These are phyloP conservation scores for Trichoderma atrobrunneum DNA, from an alignment of 2,329 filamentous ascomycete genomes.

Conservation along the genomic window DNA sequence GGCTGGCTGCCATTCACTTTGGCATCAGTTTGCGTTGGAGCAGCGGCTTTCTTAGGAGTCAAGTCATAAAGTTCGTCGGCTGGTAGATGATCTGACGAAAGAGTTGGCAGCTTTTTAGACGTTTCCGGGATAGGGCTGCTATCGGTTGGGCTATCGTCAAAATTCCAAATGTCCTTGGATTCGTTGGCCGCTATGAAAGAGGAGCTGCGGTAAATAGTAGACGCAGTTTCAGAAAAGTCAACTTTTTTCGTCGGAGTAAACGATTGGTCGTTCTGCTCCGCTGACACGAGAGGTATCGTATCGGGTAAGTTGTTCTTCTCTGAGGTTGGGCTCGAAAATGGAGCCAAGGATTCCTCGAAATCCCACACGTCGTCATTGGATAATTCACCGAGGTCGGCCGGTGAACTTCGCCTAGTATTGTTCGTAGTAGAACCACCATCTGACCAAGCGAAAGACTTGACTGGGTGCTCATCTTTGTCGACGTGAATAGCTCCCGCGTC, in stretches of 20 bases:
- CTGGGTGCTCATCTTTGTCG: neutral
- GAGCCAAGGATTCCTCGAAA: constrained; percentile 25
- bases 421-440: constrained; percentile 28
- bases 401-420: constrained; percentile 33
- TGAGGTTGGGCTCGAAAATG: constrained; percentile 31
- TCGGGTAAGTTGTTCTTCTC: constrained; percentile 30
- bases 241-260: constrained; percentile 2
- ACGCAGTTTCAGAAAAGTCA: constrained; percentile 39
- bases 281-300: constrained; percentile 21
- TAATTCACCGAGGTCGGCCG: constrained; percentile 21
- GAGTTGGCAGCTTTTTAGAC: neutral
- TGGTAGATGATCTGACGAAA: constrained; percentile 25
- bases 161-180: constrained; percentile 22
- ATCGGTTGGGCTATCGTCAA: constrained; percentile 15
- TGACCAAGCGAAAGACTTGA: constrained; percentile 29
- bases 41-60: constrained; percentile 19
- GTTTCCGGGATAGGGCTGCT: neutral
- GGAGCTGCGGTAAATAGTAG: constrained; percentile 33
- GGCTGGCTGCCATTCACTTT: neutral
- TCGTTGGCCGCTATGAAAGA: constrained; percentile 22
- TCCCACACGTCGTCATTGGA: constrained; percentile 23
- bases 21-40: neutral
- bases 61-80: constrained; percentile 30
- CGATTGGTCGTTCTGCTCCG: neutral
- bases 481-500: neutral